phyloP scores from a whole-genome alignment of 306 rosid species.

The Quercus engelmannii region DNA sequence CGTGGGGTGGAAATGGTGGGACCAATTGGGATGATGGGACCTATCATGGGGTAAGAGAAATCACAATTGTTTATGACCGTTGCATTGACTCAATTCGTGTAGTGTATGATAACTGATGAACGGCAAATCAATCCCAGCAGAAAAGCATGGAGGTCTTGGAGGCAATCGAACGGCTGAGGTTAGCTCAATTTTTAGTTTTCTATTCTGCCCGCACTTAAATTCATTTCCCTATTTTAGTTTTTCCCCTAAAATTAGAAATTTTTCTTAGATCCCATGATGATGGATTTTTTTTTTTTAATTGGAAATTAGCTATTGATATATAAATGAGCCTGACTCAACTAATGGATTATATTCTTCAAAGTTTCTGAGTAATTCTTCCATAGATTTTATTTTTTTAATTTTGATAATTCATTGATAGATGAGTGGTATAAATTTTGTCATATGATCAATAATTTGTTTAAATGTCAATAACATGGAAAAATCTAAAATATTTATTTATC shows the following conservation, averaged over 20 bases:
- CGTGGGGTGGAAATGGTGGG: conserved; percentile 79
- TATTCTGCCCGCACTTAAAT: not conserved
- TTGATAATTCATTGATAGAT: no score
- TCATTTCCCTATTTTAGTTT: no score
- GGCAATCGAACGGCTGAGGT: conserved; percentile 48
- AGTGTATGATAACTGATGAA: conserved; percentile 55
- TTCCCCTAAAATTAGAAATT: no score
- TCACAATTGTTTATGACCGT: conserved; percentile 37
- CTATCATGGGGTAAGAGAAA: conserved; percentile 53
- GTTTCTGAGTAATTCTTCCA: no score
- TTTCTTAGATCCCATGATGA: no score
- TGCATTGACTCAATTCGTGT: conserved; percentile 54
- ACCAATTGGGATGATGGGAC: conserved; percentile 60
- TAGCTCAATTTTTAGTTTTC: not conserved
- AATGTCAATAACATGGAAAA: no score
- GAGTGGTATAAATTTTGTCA: no score
- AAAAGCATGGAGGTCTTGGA: conserved; percentile 59
- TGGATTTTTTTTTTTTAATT: not conserved
- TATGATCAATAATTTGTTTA: no score
- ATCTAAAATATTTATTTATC: no score
- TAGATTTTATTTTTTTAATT: not conserved
- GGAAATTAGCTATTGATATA: not conserved
- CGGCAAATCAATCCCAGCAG: conserved; percentile 46
- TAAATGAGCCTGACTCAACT: no score
- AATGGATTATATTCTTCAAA: no score